Base-by-base conservation (phyloP, 208 protist species). In the Tetramitus jugosus region DNA sequence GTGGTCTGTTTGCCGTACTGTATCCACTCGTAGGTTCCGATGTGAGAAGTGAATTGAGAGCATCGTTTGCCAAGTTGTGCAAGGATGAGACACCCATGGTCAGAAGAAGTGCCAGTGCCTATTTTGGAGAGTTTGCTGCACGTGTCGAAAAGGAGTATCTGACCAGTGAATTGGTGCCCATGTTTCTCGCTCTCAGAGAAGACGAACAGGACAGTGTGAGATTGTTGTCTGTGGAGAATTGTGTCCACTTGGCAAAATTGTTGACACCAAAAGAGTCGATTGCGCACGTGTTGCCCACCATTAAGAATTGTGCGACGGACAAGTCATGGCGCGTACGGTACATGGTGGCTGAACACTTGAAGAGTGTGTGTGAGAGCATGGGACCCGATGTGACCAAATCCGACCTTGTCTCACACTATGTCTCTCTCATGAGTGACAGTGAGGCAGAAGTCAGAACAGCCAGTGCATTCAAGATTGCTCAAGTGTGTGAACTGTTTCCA, bases 281-380 rank as follows among this genome's bases (percentile, higher is more conserved):
- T 20, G 75, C 84, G n/a, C 35, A 85, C 4, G 79, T 99, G 33
- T 80, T 98, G 23, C 82, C 87, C 23, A 77, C 86, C 1, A 79
- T 98, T 0, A 87, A 89, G 49, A 74, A 79, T 33, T 87, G 92
- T 45, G 81, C 89, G 3, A 62, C 78, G 4, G 96, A 99, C 86
- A 93, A 86, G 84, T 95, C 92, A 10, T 99, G 97, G 96, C 91
- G 96, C 23, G 96, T 99, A 53, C 91, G 96, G 8, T 98, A 98
- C 86, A 98, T 98, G 92, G 89, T 93, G 26, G 96, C 96, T 14
- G 95, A 98, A 80, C 86, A 91, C n/a, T 90, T 98, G 61, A 79
- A 60, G 67, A 82, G 90, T 67, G 71, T 87, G 45, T 75, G 79
- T 31, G 46, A 83, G 1, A 49, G 62, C 2, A 80, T 74, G 67